A percentile compares a stretch with the other conserved stretches of the same genome.
phyloP scores from a whole-genome alignment of 78 protist genomes.

The Blattamonas nauphoetae region DNA sequence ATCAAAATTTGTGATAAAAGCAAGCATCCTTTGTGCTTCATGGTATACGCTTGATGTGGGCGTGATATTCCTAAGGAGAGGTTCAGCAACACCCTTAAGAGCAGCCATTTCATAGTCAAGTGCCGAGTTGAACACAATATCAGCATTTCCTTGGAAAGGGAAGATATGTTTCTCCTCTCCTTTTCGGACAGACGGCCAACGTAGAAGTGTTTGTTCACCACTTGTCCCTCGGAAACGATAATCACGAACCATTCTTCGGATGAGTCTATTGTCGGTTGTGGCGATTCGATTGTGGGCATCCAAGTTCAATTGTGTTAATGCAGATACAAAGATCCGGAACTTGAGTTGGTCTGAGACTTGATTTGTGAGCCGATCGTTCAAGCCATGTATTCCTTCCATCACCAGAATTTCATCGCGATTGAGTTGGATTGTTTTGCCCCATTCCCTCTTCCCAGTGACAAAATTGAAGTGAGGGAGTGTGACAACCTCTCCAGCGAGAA shows the following conservation, averaged over 20 bases:
- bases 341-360: conserved; percentile 20
- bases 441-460: background rate
- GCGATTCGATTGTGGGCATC: conserved; percentile 32
- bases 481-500: background rate
- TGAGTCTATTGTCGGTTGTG: conserved; percentile 30
- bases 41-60: background rate
- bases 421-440: background rate
- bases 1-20: background rate
- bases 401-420: conserved; percentile 22
- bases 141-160: conserved; percentile 32
- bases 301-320: conserved; percentile 35
- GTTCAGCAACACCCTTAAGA: background rate
- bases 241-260: conserved; percentile 42
- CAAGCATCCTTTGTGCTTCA: conserved; percentile 15
- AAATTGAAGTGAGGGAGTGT: background rate
- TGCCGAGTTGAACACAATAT: conserved; percentile 32
- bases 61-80: conserved; percentile 15
- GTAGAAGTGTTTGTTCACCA: conserved; percentile 2
- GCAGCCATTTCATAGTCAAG: conserved; percentile 36
- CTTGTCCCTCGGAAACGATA: conserved; percentile 27
- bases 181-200: conserved; percentile 33
- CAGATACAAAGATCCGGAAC: conserved; percentile 37
- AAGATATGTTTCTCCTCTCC: conserved; percentile 41
- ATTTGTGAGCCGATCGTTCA: conserved; percentile 25
- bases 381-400: conserved; percentile 44